Base-by-base conservation (phyloP, 1,284 basidiomycete species). In the Puccinia triticina region DNA sequence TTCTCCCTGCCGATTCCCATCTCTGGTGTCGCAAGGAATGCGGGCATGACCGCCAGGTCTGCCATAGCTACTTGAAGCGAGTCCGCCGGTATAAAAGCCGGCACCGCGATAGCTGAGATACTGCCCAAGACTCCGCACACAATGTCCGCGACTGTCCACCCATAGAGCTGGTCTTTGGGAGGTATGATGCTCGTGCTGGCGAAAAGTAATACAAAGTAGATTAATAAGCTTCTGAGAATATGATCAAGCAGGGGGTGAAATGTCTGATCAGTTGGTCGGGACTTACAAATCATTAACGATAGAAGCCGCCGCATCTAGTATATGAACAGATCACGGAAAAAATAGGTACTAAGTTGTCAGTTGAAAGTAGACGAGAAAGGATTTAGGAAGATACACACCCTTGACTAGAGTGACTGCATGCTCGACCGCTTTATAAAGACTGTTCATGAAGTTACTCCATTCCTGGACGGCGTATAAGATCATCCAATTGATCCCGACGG, bases 381-480 rank as follows among this genome's bases (percentile, higher is more conserved):
- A 34, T 71, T 71, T 34, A 3, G 29, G 10, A 37, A 40, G 43
- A 46, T 34, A n/a, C 69, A 21, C 46, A 81, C 69, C 57, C 46
- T 71, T 81, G 1, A 81, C 57, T 14, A 81, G n/a, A 57, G 34
- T 71, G 32, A 81, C 37, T 43, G 78, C 78, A 61, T 57, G 43
- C 12, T 81, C 69, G 0, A 73, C 69, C 40, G 78, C 78, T 18
- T 73, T 73, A 29, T 81, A 81, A 34, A 81, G 69, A 61, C 64
- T 61, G 55, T 81, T 81, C 78, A 81, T 81, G 32, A 72, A 81
- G 69, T 66, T 81, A 64, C 61, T 81, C 78, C 78, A 81, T 73
- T 81, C 50, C 43, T 81, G 78, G 29, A 71, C 43, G 7, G 78
- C 78, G 46, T 81, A 81, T 37, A 81, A 81, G 32, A 81, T 81